Conservation (phyloP, 2,329 filamentous ascomycete genomes). For the Gaeumannomyces sp. region DNA sequence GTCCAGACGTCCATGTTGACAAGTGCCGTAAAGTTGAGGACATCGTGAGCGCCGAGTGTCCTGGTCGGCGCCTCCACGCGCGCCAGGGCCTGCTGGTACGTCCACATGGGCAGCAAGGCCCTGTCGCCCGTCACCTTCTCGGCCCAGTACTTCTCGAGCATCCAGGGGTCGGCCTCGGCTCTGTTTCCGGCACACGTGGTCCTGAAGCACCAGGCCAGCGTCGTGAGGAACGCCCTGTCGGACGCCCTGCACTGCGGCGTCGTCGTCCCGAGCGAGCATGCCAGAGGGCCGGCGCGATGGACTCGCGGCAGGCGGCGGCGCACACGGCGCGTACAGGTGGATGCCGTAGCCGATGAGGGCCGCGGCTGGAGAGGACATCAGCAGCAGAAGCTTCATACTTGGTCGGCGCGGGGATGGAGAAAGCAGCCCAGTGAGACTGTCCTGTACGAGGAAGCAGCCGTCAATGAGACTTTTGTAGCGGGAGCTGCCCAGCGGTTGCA, state of each 20-base stretch:
- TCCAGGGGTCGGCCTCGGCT: conserved; percentile 12
- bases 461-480: too few relatives aligned
- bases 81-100: neutral
- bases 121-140: neutral
- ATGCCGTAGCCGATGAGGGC: conserved; percentile 7
- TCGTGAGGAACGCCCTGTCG: conserved; percentile 19
- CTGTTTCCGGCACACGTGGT: conserved; percentile 15
- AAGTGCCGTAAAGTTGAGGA: conserved; percentile 18
- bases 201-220: conserved; percentile 24
- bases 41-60: conserved; percentile 12
- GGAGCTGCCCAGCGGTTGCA: too few relatives aligned
- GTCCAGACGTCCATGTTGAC: conserved; percentile 13
- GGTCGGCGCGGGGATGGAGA: too few relatives aligned
- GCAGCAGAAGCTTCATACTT: too few relatives aligned
- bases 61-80: neutral
- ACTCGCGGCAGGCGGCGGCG: conserved; percentile 1
- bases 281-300: neutral
- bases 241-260: conserved; percentile 10
- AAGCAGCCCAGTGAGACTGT: too few relatives aligned
- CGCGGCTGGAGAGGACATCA: too few relatives aligned
- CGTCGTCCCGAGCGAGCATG: neutral
- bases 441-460: too few relatives aligned
- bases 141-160: conserved; percentile 22
- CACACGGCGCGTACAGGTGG: neutral
- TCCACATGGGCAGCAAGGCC: neutral